Conservation (phyloP, 2,329 filamentous ascomycete species). For the Fusarium multiceps region DNA sequence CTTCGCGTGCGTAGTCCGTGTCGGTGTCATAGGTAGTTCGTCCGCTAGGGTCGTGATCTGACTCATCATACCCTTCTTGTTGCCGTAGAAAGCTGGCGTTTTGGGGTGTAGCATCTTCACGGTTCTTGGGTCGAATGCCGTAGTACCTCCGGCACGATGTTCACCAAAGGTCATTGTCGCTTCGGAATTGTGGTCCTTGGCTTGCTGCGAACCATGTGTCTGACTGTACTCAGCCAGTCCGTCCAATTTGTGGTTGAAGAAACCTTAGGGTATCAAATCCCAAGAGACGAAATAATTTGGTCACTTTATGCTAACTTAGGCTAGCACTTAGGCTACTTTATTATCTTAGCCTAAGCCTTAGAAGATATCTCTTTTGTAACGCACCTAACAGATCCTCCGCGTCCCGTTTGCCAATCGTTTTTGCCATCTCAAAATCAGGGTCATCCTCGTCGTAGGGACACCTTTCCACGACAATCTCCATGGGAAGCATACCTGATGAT, state of each 20-base stretch:
- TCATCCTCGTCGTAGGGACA: too few relatives aligned
- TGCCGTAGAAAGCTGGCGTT: neutral
- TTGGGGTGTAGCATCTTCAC: neutral
- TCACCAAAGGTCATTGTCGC: neutral
- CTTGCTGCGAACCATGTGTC: neutral
- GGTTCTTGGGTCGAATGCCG: neutral
- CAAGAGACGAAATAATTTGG: too few relatives aligned
- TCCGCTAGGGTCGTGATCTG: neutral
- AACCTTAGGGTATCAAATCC: too few relatives aligned
- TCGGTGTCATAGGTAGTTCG: neutral
- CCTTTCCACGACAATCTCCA: too few relatives aligned
- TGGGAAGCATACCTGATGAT: too few relatives aligned
- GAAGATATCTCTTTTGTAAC: rapidly evolving
- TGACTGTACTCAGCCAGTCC: neutral
- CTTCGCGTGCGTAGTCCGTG: too few relatives aligned
- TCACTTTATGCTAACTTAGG: too few relatives aligned
- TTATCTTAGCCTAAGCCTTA: too few relatives aligned
- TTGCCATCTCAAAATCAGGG: too few relatives aligned
- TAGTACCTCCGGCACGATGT: neutral
- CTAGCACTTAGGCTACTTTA: too few relatives aligned
- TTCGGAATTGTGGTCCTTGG: neutral
- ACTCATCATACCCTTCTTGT: neutral
- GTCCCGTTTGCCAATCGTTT: too few relatives aligned
- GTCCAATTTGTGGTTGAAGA: neutral
- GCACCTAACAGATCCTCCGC: too few relatives aligned